phyloP scores from a whole-genome alignment of 148 eudicot genomes.

The Rhododendron williamsianum region DNA sequence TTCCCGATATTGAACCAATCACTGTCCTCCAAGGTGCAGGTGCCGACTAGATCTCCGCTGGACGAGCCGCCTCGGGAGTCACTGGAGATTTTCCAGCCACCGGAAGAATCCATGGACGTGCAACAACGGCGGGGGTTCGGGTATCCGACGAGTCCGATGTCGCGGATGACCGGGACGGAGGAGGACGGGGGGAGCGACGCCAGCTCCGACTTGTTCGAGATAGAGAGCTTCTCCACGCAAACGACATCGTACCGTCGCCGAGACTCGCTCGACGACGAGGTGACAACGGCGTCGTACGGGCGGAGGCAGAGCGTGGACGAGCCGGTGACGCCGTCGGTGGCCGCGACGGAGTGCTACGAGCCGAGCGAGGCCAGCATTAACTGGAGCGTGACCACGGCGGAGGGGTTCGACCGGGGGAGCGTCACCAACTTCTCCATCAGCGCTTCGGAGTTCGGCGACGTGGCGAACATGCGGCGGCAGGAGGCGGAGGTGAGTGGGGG shows the following conservation, averaged over 20 bases:
- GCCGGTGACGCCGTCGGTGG: constrained; percentile 47
- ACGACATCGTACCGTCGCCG: constrained; percentile 30
- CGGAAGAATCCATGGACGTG: constrained; percentile 12
- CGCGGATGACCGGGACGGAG: constrained; percentile 40
- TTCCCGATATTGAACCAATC: constrained; percentile 54
- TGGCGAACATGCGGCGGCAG: constrained; percentile 17
- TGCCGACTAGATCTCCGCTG: neutral
- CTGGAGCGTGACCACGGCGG: constrained; percentile 91
- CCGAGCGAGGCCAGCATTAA: constrained; percentile 85
- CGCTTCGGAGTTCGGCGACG: constrained; percentile 40
- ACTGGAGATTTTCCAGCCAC: constrained; percentile 64
- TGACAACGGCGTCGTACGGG: neutral
- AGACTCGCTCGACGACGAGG: constrained; percentile 59
- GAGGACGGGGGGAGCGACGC: constrained; percentile 76
- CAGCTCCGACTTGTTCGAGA: constrained; percentile 82
- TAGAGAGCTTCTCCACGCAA: constrained; percentile 61
- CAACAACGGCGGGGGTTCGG: constrained; percentile 6
- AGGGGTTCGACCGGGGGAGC: constrained; percentile 71
- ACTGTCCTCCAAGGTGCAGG: constrained; percentile 13
- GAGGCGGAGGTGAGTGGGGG: constrained; percentile 10
- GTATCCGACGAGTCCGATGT: constrained; percentile 36
- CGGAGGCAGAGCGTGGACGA: constrained; percentile 24
- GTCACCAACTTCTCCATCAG: constrained; percentile 54
- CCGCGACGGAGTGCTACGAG: constrained; percentile 67
- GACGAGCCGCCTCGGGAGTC: constrained; percentile 67